Percentiles rank a stretch among this genome's conserved stretches.
Evolutionary conservation across 176 grass and related monocot genomes (phyloP).

Genomic region (Triticum timopheevii): DNA sequence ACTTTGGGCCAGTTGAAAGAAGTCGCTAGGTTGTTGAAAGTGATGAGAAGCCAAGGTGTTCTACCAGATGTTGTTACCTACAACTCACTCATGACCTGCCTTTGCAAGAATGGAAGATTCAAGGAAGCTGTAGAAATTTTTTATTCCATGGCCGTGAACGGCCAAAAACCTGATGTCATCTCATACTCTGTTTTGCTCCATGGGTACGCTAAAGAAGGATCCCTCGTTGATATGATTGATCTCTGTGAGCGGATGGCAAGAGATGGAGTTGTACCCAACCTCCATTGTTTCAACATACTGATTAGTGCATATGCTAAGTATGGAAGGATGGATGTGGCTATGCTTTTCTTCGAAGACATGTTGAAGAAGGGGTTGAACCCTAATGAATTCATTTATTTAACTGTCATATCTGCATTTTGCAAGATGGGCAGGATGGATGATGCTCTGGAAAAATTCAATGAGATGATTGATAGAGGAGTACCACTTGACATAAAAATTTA

Average conservation of each 20-base stretch:
- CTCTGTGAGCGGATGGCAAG: neutral
- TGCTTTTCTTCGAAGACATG: neutral
- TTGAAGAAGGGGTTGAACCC: neutral
- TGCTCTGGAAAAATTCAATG: no score
- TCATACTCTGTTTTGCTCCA: neutral
- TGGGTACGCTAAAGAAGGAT: neutral
- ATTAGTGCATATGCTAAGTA: neutral
- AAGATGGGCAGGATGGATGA: neutral
- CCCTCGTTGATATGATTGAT: neutral
- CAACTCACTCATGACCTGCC: neutral
- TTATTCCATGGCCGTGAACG: neutral
- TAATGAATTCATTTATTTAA: neutral
- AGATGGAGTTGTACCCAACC: neutral
- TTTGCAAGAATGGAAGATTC: constrained; percentile 12
- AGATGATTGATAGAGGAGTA: no score
- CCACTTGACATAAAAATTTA: no score
- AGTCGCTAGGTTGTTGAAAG: neutral
- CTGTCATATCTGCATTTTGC: neutral
- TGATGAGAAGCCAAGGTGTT: constrained; percentile 26
- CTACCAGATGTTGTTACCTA: neutral
- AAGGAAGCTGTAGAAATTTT: neutral
- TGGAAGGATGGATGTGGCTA: neutral
- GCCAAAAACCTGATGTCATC: neutral
- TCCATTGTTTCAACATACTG: neutral
- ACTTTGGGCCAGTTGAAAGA: neutral